Percentiles rank a stretch among this genome's conserved stretches.
These are phyloP conservation scores for Epichloe coenophiala DNA, from an alignment of 2,329 filamentous ascomycete genomes.

Conservation along the genomic window DNA sequence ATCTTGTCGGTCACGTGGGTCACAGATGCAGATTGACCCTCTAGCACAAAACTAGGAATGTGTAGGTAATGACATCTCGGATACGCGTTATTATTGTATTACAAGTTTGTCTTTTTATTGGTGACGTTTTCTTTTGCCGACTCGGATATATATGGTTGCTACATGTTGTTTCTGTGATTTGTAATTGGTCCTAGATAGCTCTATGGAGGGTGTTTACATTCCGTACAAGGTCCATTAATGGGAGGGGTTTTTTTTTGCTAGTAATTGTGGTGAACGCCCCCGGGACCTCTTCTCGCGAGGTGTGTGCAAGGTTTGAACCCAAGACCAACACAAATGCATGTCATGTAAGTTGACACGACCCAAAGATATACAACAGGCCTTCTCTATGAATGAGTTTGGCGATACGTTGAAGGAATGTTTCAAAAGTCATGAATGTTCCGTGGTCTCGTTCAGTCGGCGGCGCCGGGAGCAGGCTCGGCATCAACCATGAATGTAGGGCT, in stretches of 20 bases:
- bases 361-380: too few relatives aligned
- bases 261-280: neutral
- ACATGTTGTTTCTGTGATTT: neutral
- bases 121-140: neutral
- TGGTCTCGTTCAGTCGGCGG: too few relatives aligned
- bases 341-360: too few relatives aligned
- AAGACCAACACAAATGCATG: too few relatives aligned
- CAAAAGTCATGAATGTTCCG: too few relatives aligned
- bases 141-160: neutral
- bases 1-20: neutral
- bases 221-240: neutral
- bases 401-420: too few relatives aligned
- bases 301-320: neutral
- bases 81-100: constrained; percentile 3
- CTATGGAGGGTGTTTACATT: neutral
- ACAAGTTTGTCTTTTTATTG: neutral
- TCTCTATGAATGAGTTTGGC: too few relatives aligned
- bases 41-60: neutral
- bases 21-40: neutral
- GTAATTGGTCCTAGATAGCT: neutral
- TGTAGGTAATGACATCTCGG: neutral
- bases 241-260: neutral
- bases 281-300: neutral
- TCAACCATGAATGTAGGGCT: constrained; percentile 60
- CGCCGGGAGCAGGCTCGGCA: constrained; percentile 12